phyloP scores from a whole-genome alignment of 2,329 filamentous ascomycete genomes.

The Hymenotorrendiella dingleyae region DNA sequence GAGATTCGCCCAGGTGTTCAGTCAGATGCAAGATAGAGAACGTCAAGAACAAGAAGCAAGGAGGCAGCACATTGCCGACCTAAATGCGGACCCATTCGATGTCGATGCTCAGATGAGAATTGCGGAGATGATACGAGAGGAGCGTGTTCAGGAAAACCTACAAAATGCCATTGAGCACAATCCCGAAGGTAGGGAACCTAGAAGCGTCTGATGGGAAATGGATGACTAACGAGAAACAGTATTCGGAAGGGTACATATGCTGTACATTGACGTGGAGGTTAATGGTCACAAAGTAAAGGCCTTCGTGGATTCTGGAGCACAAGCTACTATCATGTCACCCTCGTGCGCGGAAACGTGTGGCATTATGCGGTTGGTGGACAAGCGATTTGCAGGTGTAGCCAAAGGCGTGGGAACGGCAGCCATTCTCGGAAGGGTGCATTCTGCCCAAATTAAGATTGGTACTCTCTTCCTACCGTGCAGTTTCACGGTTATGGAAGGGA shows the following conservation, averaged over 20 bases:
- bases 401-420: conserved; percentile 90
- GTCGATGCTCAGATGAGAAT: conserved; percentile 86
- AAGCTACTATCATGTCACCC: conserved; percentile 98
- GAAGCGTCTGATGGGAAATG: neutral
- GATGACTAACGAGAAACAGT: conserved; percentile 45
- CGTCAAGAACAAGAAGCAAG: conserved; percentile 69
- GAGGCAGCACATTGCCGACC: conserved; percentile 72
- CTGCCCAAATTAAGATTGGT: conserved; percentile 90
- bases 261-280: conserved; percentile 93
- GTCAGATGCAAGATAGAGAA: conserved; percentile 63
- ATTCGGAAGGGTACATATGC: conserved; percentile 90
- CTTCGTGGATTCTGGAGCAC: conserved; percentile 93
- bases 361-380: conserved; percentile 94
- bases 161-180: conserved; percentile 97
- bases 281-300: conserved; percentile 91
- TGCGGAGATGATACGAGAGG: conserved; percentile 93
- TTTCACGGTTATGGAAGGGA: conserved; percentile 99
- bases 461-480: conserved; percentile 82
- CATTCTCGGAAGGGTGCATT: conserved; percentile 92
- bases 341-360: conserved; percentile 84
- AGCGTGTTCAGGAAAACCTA: conserved; percentile 89
- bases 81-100: conserved; percentile 95
- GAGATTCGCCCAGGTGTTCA: conserved; percentile 69
- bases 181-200: conserved; percentile 68
- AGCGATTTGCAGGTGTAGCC: conserved; percentile 84